phyloP scores from a whole-genome alignment of 2,329 filamentous ascomycete species.

The Teratosphaeriaceae sp. region DNA sequence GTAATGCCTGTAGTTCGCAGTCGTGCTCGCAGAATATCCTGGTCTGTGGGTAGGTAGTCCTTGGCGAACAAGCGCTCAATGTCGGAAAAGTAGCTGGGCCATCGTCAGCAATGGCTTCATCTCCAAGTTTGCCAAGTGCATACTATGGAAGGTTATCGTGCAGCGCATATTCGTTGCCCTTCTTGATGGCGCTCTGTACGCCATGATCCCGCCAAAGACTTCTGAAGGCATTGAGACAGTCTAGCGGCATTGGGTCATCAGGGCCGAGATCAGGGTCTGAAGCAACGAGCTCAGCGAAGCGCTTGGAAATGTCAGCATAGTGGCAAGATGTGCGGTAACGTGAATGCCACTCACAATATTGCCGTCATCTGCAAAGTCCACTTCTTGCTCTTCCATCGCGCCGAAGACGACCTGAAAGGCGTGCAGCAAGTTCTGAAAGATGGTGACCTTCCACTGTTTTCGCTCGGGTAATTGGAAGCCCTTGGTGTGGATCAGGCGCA shows the following conservation, averaged over 20 bases:
- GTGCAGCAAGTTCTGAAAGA: slow-evolving; percentile 90
- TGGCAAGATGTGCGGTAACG: slow-evolving; percentile 7
- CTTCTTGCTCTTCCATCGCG: slow-evolving; percentile 79
- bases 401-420: slow-evolving; percentile 86
- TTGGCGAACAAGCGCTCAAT: slow-evolving; percentile 56
- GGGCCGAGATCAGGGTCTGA: slow-evolving; percentile 75
- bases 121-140: slow-evolving; percentile 33
- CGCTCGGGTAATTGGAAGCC: slow-evolving; percentile 87
- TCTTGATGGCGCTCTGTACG: slow-evolving; percentile 79
- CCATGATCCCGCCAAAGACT: slow-evolving; percentile 76
- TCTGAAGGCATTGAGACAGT: slow-evolving; percentile 76
- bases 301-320: slow-evolving; percentile 47
- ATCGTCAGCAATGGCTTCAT: slow-evolving; percentile 10
- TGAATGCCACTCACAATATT: slow-evolving; percentile 61
- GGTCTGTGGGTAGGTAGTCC: slow-evolving; percentile 82
- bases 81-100: slow-evolving; percentile 71
- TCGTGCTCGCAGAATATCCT: slow-evolving; percentile 86
- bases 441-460: slow-evolving; percentile 88
- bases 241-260: slow-evolving; percentile 70
- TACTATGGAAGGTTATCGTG: slow-evolving; percentile 96
- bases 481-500: slow-evolving; percentile 94
- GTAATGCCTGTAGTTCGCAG: slow-evolving; percentile 92
- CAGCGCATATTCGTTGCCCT: slow-evolving; percentile 93
- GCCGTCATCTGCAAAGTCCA: slow-evolving; percentile 68
- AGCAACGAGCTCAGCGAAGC: slow-evolving; percentile 69